These are phyloP conservation scores for Globisporangium recalcitrans DNA, from an alignment of 352 stramenopile genomes.

Conservation along the genomic window DNA sequence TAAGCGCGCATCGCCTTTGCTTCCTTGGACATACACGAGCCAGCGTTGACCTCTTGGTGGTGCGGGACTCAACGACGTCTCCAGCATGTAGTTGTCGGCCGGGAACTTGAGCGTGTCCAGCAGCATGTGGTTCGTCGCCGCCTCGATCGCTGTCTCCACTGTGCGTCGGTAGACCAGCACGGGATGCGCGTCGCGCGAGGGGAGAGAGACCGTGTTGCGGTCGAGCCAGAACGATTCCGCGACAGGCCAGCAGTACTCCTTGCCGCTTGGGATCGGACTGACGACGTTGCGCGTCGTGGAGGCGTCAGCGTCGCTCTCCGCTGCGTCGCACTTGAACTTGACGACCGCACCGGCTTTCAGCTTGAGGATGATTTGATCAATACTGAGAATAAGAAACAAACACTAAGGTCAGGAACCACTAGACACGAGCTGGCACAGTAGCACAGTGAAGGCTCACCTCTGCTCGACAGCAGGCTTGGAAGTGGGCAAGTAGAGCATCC, in stretches of 20 bases:
- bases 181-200: constrained; percentile 69
- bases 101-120: constrained; percentile 87
- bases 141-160: constrained; percentile 75
- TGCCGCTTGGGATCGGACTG: constrained; percentile 59
- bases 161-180: constrained; percentile 63
- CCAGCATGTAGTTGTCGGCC: constrained; percentile 68
- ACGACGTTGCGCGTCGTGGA: constrained; percentile 59
- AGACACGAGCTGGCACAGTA: neutral
- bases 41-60: constrained; percentile 73
- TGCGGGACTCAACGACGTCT: constrained; percentile 46
- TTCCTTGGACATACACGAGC: constrained; percentile 79
- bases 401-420: neutral
- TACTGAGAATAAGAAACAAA: constrained; percentile 25
- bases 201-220: constrained; percentile 68
- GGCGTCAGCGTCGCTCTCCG: constrained; percentile 45
- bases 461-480: constrained; percentile 76
- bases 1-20: constrained; percentile 73
- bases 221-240: constrained; percentile 85
- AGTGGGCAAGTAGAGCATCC: constrained; percentile 79
- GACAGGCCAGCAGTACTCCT: constrained; percentile 82
- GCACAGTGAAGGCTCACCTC: neutral
- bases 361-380: constrained; percentile 80
- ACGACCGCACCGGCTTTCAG: constrained; percentile 79
- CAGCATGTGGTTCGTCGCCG: constrained; percentile 82
- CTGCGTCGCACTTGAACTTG: constrained; percentile 69